Evolutionary conservation across 352 stramenopile genomes (phyloP).

Genomic region (Phytophthora vignae): DNA sequence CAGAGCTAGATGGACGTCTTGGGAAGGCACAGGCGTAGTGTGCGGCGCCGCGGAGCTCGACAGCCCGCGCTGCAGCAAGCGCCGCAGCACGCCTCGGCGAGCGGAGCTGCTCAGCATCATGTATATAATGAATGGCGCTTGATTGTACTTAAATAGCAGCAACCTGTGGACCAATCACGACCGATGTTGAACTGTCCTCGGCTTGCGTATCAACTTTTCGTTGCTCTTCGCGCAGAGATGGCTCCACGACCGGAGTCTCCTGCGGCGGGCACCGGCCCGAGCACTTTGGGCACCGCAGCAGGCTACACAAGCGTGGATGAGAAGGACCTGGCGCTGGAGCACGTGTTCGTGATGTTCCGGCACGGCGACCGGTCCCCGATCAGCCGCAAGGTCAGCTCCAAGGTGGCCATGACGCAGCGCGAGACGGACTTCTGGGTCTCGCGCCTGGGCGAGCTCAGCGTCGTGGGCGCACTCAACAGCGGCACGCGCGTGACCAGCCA

Average conservation of each 20-base stretch:
- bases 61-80: constrained; percentile 11
- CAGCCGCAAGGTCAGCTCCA: constrained; percentile 55
- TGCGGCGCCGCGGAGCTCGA: constrained; percentile 18
- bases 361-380: constrained; percentile 85
- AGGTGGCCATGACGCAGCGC: constrained; percentile 48
- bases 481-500: constrained; percentile 50
- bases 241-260: constrained; percentile 22
- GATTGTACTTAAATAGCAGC: background rate
- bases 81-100: constrained; percentile 10
- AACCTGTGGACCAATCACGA: background rate
- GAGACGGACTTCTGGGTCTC: constrained; percentile 76
- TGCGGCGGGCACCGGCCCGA: background rate
- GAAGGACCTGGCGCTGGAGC: constrained; percentile 50
- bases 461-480: constrained; percentile 57
- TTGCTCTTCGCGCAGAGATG: constrained; percentile 13
- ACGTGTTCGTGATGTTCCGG: constrained; percentile 80
- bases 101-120: constrained; percentile 7
- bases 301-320: constrained; percentile 5
- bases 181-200: constrained; percentile 16
- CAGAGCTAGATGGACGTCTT: constrained; percentile 31
- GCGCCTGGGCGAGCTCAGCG: constrained; percentile 49
- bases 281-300: background rate
- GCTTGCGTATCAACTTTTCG: constrained; percentile 30
- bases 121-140: too few relatives aligned
- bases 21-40: background rate